These are phyloP conservation scores for Boletus sp. DNA, from an alignment of 768 basidiomycete genomes.

Conservation along the genomic window DNA sequence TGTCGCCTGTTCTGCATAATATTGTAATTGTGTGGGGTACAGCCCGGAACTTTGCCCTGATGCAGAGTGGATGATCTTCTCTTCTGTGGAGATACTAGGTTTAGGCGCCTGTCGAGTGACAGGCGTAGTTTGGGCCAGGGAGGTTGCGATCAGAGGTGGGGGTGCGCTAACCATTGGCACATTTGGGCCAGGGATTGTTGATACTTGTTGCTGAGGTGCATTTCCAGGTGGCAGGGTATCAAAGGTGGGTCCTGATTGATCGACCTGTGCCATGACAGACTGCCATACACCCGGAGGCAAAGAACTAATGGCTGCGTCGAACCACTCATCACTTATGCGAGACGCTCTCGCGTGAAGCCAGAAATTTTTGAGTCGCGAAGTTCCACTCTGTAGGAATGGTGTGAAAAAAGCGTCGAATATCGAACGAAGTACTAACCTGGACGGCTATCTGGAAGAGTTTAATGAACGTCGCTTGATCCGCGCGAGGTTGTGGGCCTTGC, in stretches of 20 bases:
- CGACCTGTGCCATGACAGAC: constrained; percentile 3
- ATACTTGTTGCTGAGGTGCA: background rate
- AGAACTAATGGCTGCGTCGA: constrained; percentile 13
- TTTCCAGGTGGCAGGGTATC: background rate
- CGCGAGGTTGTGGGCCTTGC: background rate
- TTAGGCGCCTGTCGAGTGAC: background rate
- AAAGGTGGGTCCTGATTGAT: background rate
- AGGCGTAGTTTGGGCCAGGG: background rate
- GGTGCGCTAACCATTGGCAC: background rate
- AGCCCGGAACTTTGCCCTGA: background rate
- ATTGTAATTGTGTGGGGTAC: constrained; percentile 18
- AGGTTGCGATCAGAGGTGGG: background rate
- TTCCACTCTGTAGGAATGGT: constrained; percentile 13
- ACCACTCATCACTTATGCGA: constrained; percentile 22
- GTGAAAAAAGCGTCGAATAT: constrained; percentile 3
- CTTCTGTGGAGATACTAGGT: background rate
- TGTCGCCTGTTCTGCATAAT: constrained; percentile 20
- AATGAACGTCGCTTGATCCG: constrained; percentile 17
- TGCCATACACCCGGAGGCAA: constrained; percentile 17
- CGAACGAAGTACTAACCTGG: constrained; percentile 15
- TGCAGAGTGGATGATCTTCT: background rate
- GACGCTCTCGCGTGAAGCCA: constrained; percentile 9
- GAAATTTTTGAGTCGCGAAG: constrained; percentile 9
- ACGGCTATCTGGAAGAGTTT: constrained; percentile 20
- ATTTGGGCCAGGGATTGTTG: background rate